These are phyloP conservation scores for Corymbia citriodora DNA, from an alignment of 441 rosid genomes.

Conservation along the genomic window DNA sequence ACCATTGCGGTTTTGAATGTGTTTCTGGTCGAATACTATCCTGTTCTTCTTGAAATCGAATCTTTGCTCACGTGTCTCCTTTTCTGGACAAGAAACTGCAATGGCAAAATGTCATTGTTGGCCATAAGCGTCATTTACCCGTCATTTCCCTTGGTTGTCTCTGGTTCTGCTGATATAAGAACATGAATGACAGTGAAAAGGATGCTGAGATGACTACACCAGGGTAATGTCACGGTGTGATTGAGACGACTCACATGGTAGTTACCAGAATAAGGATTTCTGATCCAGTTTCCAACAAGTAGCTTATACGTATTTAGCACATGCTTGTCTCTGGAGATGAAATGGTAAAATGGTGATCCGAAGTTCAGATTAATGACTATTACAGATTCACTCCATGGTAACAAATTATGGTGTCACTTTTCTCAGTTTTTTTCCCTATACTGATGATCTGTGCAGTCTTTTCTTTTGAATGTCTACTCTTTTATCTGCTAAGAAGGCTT, in stretches of 20 bases:
- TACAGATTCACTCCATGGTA: not conserved
- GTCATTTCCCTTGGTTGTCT: not conserved
- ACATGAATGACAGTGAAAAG: not conserved
- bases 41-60: not conserved
- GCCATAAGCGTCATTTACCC: not conserved
- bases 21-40: not conserved
- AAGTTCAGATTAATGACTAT: not conserved
- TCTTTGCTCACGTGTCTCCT: not conserved
- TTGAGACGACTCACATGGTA: not conserved
- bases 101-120: not conserved
- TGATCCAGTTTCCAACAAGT: not conserved
- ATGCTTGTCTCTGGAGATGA: not conserved
- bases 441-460: not conserved
- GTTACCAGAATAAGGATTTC: not conserved
- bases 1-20: not conserved
- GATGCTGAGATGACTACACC: not conserved
- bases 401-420: not conserved
- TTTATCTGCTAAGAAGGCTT: not conserved
- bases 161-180: not conserved
- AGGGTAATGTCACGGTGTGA: not conserved
- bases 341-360: not conserved
- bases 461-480: not conserved
- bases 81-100: not conserved
- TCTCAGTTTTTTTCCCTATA: not conserved
- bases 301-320: not conserved